Base-by-base conservation (phyloP, 83 land plant genomes). In the Picea engelmannii region DNA sequence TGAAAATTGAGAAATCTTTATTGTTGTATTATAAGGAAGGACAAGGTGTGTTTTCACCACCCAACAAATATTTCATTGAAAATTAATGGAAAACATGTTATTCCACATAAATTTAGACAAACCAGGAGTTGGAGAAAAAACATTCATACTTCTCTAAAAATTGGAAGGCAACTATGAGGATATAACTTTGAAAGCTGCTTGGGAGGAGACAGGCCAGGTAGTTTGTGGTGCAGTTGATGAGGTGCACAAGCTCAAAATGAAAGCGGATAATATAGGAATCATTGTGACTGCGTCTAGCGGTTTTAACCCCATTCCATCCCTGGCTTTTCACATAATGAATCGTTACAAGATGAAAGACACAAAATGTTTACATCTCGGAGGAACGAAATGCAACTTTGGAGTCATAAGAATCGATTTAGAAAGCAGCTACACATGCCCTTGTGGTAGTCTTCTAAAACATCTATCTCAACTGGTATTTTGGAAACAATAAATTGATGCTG, bases 311-410 rank as follows among this genome's bases (percentile, higher is more conserved):
- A 16, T 80, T 3, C 94, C 94, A 0, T 92, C 94, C 9, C 89
- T 90, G 59, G 44, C 6, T 25, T 80, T 89, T 44, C 11, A 73
- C 18, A 16, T 90, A 27, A 83, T 84, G 42, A 75, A 85, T 75
- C 82, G 62, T 40, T 86, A 80, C 67, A 82, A 78, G 31, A 64
- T 87, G 70, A 60, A 73, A 4, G 59, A 44, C 61, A 71, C 84
- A 5, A 68, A 76, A 42, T 83, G 76, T 12, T 88, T 74, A 38
- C 87, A 86, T 70, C 85, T 92, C 20, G 62, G 67, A 62, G 92
- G 89, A 24, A 90, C 90, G 94, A 92, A 93, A 4, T 92, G 94
- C 86, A 83, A 86, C 78, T 62, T 91, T 35, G 86, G 89, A 44
- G 67, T 81, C 11, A 20, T 65, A 23, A 11, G 24, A 20, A 7